Evolutionary conservation across 2,329 filamentous ascomycete species (phyloP).

Genomic region (Phoma sp.): DNA sequence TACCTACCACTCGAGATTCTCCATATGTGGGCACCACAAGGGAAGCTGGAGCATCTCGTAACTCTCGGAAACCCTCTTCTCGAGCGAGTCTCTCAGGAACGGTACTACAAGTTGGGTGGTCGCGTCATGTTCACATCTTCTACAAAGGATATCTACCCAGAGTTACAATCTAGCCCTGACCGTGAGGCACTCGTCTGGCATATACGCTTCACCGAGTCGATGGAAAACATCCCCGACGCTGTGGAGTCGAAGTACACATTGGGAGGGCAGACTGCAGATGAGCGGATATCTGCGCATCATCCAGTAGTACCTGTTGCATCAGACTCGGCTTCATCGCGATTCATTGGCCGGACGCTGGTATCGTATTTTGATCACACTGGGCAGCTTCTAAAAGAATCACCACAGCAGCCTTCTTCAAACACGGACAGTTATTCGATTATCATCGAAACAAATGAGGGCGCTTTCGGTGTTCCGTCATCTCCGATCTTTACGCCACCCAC

Average conservation of each 20-base stretch:
- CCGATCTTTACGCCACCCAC: slow-evolving; percentile 27
- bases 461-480: slow-evolving; percentile 24
- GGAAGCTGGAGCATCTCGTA: slow-evolving; percentile 21
- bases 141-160: not conserved
- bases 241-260: slow-evolving; percentile 3
- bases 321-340: slow-evolving; percentile 11
- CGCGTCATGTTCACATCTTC: slow-evolving; percentile 3
- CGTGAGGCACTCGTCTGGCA: slow-evolving; percentile 23
- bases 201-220: slow-evolving; percentile 26
- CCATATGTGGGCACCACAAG: slow-evolving; percentile 23
- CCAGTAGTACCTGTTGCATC: slow-evolving; percentile 5
- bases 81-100: slow-evolving; percentile 5
- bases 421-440: slow-evolving; percentile 20
- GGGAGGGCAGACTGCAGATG: not conserved
- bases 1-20: slow-evolving; percentile 39
- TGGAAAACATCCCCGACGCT: slow-evolving; percentile 14
- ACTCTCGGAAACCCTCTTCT: slow-evolving; percentile 27
- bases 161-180: slow-evolving; percentile 4
- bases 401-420: slow-evolving; percentile 10
- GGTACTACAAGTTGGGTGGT: slow-evolving; percentile 7
- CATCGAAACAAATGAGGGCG: slow-evolving; percentile 27
- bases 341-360: slow-evolving; percentile 27
- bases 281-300: slow-evolving; percentile 20
- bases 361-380: slow-evolving; percentile 35
- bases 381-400: slow-evolving; percentile 21